Percentiles rank a stretch among this genome's conserved stretches.
These are phyloP conservation scores for Rickenella mellea DNA, from an alignment of 768 basidiomycete species.

Conservation along the genomic window DNA sequence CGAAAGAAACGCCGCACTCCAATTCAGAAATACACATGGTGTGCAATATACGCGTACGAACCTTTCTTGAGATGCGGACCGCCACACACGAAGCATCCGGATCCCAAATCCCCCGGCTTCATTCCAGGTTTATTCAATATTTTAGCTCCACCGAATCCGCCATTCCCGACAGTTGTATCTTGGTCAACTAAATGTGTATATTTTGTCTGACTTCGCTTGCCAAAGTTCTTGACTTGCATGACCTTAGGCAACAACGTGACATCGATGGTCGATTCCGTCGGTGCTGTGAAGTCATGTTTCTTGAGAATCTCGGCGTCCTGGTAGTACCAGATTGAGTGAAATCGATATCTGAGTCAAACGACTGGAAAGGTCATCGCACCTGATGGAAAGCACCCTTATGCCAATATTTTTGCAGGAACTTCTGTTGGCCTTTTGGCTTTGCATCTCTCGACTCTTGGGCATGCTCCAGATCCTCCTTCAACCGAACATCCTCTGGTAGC, in stretches of 20 bases:
- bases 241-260: conserved; percentile 84
- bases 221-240: conserved; percentile 96
- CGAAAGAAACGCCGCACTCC: not conserved
- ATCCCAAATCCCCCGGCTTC: conserved; percentile 37
- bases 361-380: conserved; percentile 31
- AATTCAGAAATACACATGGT: not conserved
- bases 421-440: conserved; percentile 85
- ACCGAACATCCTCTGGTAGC: conserved; percentile 84
- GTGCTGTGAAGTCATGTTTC: conserved; percentile 80
- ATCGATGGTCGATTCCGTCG: conserved; percentile 82
- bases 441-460: conserved; percentile 77
- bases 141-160: conserved; percentile 57
- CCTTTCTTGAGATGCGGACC: conserved; percentile 92
- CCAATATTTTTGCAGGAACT: conserved; percentile 97
- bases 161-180: conserved; percentile 65
- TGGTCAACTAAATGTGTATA: conserved; percentile 95
- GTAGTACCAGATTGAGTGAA: too few relatives aligned
- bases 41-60: conserved; percentile 17
- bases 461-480: conserved; percentile 86
- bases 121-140: conserved; percentile 45
- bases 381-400: conserved; percentile 99
- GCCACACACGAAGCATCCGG: conserved; percentile 88
- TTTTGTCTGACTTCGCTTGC: conserved; percentile 86
- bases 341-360: conserved; percentile 3
- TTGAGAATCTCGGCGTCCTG: conserved; percentile 85